Percentiles rank a stretch among this genome's conserved stretches.
Conservation (phyloP, 2,329 filamentous ascomycete genomes). For the Salinomyces thailandicus region DNA sequence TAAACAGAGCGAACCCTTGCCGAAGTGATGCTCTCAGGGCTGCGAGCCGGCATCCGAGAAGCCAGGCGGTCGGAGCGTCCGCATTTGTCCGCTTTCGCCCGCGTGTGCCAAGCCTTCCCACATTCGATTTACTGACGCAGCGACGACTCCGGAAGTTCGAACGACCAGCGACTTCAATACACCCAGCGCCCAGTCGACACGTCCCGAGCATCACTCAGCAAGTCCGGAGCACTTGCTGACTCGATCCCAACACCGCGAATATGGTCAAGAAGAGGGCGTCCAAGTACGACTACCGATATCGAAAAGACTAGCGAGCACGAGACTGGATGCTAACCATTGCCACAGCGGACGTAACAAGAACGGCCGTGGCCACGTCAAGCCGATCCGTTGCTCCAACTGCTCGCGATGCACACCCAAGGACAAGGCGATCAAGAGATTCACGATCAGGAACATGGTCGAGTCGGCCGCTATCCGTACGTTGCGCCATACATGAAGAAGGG, state of each 20-base stretch:
- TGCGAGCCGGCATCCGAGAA: too few species aligned
- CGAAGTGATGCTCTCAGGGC: too few species aligned
- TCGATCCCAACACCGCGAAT: constrained; percentile 40
- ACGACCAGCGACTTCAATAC: not conserved
- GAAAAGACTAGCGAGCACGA: constrained; percentile 6
- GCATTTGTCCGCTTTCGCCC: too few species aligned
- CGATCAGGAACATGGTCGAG: constrained; percentile 99
- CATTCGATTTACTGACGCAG: too few species aligned
- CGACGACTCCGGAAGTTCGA: too few species aligned
- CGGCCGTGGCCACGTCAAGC: constrained; percentile 99
- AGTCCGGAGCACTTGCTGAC: constrained; percentile 14
- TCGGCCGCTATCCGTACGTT: constrained; percentile 97
- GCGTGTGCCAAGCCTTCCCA: too few species aligned
- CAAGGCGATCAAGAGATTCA: constrained; percentile 99
- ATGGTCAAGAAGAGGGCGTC: constrained; percentile 70
- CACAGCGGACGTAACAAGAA: constrained; percentile 97
- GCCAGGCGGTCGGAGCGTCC: too few species aligned
- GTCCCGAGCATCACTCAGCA: constrained; percentile 10
- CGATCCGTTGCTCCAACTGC: constrained; percentile 88
- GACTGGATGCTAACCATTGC: constrained; percentile 27
- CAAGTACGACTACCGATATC: constrained; percentile 46
- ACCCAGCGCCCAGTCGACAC: not conserved
- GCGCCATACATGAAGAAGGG: constrained; percentile 8
- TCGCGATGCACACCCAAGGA: constrained; percentile 85
- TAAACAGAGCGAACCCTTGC: too few species aligned